A percentile compares a stretch with the other conserved stretches of the same genome.
Conservation (phyloP, 257 asterid species). For the Mentha longifolia region DNA sequence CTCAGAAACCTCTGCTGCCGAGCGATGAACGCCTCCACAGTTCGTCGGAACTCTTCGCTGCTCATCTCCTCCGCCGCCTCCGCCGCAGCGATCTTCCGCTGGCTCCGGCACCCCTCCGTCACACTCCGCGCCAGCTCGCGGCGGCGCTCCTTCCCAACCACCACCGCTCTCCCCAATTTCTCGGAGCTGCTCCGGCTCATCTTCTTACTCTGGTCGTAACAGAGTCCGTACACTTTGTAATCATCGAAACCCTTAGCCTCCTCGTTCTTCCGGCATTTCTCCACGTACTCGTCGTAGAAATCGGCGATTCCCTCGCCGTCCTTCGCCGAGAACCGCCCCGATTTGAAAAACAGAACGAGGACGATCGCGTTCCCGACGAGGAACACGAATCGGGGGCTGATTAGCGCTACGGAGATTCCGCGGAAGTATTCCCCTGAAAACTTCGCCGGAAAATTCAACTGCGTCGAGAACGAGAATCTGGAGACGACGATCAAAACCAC, state of each 20-base stretch:
- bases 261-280: constrained; percentile 45
- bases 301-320: constrained; percentile 41
- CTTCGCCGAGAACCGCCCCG: constrained; percentile 49
- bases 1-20: constrained; percentile 82
- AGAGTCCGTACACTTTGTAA: background rate
- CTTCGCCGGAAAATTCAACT: constrained; percentile 40
- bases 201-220: background rate
- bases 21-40: constrained; percentile 87
- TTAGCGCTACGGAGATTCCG: constrained; percentile 46
- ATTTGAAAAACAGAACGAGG: constrained; percentile 55
- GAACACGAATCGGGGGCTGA: constrained; percentile 75
- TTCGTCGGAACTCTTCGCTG: constrained; percentile 74
- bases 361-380: constrained; percentile 76
- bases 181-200: constrained; percentile 58
- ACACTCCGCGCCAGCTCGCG: constrained; percentile 52
- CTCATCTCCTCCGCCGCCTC: constrained; percentile 50
- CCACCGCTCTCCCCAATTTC: constrained; percentile 25
- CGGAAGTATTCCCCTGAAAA: constrained; percentile 47
- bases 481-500: constrained; percentile 45
- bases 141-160: constrained; percentile 31
- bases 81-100: constrained; percentile 24
- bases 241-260: constrained; percentile 27
- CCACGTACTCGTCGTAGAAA: constrained; percentile 68
- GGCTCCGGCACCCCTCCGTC: constrained; percentile 52
- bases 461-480: constrained; percentile 39